Base-by-base conservation (phyloP, 306 rosid genomes). In the Quercus suber region DNA sequence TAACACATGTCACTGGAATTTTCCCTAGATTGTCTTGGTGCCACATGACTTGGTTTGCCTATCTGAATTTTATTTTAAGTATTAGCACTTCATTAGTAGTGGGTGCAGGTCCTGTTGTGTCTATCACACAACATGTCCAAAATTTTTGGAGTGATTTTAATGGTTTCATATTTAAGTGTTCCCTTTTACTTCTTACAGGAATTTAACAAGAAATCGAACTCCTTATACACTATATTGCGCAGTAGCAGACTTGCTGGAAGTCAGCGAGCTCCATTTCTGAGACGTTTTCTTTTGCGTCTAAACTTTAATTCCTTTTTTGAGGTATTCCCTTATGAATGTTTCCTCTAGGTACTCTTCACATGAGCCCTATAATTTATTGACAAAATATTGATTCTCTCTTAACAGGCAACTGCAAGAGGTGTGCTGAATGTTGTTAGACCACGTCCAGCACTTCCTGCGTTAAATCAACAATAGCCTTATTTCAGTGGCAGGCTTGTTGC, bases 221-320 rank as follows among this genome's bases (percentile, higher is more conserved):
- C 99, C 68, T 78, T 93, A 60, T 95, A 93, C 93, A 95, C 99
- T 4, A 95, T 95, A 85, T 81, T 95, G 86, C 93, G 96, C 63
- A 95, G 99, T 80, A 93, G 98, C 85, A 92, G 99, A 89, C 97
- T 95, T 78, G 98, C 94, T 20, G 99, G 99, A 81, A 95, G 98
- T 86, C 98, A 95, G 78, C 87, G 94, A 11, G 97, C 99, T 75
- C 99, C 99, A 28, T 95, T 91, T 84, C 84, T 95, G 70, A 84
- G 99, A 77, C 98, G 97, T 27, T 95, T 95, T 82, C 93, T 95
- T 45, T 83, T 90, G 92, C 97, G 97, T 57, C 81, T 94, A 83
- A 94, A 94, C 83, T 86, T 92, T 77, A 94, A 94, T 88, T 92
- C 93, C 68, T 94, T 90, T 86, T 94, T 90, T 67, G 98, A 94